phyloP scores from a whole-genome alignment of 768 basidiomycete genomes.

The Cytidiella melzeri region DNA sequence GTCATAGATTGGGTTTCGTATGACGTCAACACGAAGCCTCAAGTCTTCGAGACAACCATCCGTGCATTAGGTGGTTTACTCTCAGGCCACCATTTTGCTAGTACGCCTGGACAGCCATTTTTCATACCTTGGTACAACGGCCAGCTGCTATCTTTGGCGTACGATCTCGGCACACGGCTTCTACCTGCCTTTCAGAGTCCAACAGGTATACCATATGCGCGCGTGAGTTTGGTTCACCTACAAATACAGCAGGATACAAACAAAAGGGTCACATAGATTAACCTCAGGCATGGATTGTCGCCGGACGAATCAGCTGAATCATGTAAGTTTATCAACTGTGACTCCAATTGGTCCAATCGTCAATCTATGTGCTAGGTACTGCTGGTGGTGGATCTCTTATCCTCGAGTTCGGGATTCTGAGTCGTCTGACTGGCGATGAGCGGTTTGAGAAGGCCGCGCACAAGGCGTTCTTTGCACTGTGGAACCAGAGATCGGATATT shows the following conservation, averaged over 20 bases:
- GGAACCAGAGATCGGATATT: conserved; percentile 85
- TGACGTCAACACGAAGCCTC: conserved; percentile 92
- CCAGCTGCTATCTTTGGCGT: conserved; percentile 73
- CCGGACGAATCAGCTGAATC: conserved; percentile 78
- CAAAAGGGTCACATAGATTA: conserved; percentile 46
- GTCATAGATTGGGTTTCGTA: conserved; percentile 83
- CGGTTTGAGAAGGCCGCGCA: conserved; percentile 87
- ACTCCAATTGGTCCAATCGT: conserved; percentile 2
- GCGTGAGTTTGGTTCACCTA: conserved; percentile 41
- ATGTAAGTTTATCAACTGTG: conserved; percentile 45
- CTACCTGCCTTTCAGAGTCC: conserved; percentile 89
- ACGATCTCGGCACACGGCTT: conserved; percentile 81
- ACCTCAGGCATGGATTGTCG: conserved; percentile 72
- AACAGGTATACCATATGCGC: conserved; percentile 88
- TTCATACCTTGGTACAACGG: conserved; percentile 79
- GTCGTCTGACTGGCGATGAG: conserved; percentile 83
- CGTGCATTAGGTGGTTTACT: conserved; percentile 87
- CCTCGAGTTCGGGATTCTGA: conserved; percentile 90
- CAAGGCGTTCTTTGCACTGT: conserved; percentile 87
- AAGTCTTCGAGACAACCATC: conserved; percentile 97
- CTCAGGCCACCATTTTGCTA: conserved; percentile 82
- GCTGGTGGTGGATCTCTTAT: conserved; percentile 92
- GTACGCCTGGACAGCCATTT: conserved; percentile 56
- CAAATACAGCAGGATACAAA: conserved; percentile 9
- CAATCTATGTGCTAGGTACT: conserved; percentile 49